Base-by-base conservation (phyloP, 2,329 filamentous ascomycete genomes). In the Bipolaris victoriae region DNA sequence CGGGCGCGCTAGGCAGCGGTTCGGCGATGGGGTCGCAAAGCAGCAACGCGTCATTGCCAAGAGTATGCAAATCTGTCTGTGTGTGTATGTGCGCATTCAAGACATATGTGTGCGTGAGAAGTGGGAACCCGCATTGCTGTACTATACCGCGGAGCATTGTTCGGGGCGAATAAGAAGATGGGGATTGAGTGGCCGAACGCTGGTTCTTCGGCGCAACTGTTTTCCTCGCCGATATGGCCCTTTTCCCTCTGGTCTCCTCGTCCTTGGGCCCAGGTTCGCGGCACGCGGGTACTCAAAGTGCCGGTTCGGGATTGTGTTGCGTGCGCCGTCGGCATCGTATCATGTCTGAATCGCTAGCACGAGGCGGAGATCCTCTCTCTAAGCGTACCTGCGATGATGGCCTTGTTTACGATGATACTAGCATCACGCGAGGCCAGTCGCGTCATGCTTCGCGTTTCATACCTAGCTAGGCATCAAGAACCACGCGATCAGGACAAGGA, bases 11-110 rank as follows among this genome's bases (percentile, higher is more conserved):
- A 46, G 29, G 26, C 29, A 46, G 15, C 18, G 33, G 46, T 49
- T 49, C 46, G 46, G 46, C 33, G n/a, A 39, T 49, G 46, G 46
- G 22, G 31, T 43, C 35, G 35, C 33, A 49, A 49, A 45, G 33
- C 46, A 49, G 46, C 46, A 49, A 49, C 35, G 46, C 46, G 46
- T 39, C 46, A 49, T 37, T 39, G n/a, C 22, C 35, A 39, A 29
- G 35, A 4, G 40, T 24, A 24, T 24, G n/a, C 24, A 33, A 39
- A 37, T 31, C 29, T 31, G 26, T 26, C 7, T 26, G 26, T 26
- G 26, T 20, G 26, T 31, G 10, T 31, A 10, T 31, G 29, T 13
- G 29, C 9, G 24, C 24, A 26, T 26, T 7, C 24, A 26, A 26
- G 24, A 26, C 24, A 26, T 29, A 9, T 29, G 26, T 29, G 26